phyloP scores from a whole-genome alignment of 495 filamentous ascomycete genomes.

The Lentithecium fluviatile region DNA sequence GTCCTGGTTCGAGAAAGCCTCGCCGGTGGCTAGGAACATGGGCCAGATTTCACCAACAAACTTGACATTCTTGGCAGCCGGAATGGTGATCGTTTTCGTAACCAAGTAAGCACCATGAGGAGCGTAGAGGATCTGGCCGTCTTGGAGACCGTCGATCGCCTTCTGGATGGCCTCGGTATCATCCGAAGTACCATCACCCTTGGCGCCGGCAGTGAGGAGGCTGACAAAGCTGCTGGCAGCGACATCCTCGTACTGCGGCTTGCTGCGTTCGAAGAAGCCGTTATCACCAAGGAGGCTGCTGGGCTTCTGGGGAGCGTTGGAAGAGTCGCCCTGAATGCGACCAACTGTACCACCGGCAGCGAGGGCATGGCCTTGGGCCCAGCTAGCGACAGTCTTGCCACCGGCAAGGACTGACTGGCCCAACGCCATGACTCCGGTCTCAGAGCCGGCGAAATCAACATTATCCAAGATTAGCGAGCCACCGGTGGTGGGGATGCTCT shows the following conservation, averaged over 20 bases:
- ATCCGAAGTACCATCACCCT: constrained; percentile 69
- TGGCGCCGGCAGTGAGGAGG: constrained; percentile 58
- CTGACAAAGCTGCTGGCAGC: constrained; percentile 57
- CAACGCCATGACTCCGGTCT: constrained; percentile 58
- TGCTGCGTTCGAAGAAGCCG: constrained; percentile 63
- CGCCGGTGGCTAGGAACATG: constrained; percentile 63
- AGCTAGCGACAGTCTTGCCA: constrained; percentile 51
- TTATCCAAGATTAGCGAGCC: constrained; percentile 68
- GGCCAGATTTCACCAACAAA: constrained; percentile 56
- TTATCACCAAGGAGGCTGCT: constrained; percentile 45
- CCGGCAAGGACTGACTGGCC: constrained; percentile 57
- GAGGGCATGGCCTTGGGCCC: constrained; percentile 57
- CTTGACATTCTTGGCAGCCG: constrained; percentile 36
- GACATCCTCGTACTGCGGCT: constrained; percentile 64
- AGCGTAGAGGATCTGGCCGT: constrained; percentile 51
- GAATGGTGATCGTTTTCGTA: constrained; percentile 44
- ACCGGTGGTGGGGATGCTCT: constrained; percentile 45
- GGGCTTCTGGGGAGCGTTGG: constrained; percentile 45
- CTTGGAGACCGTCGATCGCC: constrained; percentile 46
- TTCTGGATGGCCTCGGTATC: constrained; percentile 57
- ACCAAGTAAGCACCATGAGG: constrained; percentile 46
- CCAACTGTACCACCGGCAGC: constrained; percentile 44
- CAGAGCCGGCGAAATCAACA: constrained; percentile 59
- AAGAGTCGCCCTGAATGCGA: constrained; percentile 45
- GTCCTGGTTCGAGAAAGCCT: constrained; percentile 58